These are phyloP conservation scores for Epichloe uncinata DNA, from an alignment of 2,329 filamentous ascomycete genomes.

Conservation along the genomic window DNA sequence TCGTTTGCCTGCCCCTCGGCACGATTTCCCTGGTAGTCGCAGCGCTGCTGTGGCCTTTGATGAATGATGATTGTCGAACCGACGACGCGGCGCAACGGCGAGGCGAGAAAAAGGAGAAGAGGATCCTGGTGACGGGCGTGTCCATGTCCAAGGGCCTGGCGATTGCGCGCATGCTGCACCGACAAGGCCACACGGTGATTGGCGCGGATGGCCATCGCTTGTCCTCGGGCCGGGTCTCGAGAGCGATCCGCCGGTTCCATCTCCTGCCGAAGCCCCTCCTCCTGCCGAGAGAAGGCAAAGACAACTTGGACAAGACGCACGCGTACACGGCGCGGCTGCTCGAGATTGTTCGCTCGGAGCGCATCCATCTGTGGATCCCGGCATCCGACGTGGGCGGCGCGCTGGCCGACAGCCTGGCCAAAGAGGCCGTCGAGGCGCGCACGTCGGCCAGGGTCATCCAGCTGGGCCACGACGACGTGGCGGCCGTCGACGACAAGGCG, in stretches of 20 bases:
- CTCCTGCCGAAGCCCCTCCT: slow-evolving; percentile 16
- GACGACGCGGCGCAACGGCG: background rate
- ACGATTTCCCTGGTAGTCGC: slow-evolving; percentile 25
- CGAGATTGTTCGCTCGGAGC: slow-evolving; percentile 44
- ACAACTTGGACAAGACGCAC: slow-evolving; percentile 5
- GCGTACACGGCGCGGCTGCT: slow-evolving; percentile 44
- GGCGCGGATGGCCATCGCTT: slow-evolving; percentile 50
- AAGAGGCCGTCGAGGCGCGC: slow-evolving; percentile 43
- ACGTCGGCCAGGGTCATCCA: slow-evolving; percentile 51
- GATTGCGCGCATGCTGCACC: slow-evolving; percentile 51
- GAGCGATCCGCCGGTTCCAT: slow-evolving; percentile 41
- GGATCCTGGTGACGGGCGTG: slow-evolving; percentile 58
- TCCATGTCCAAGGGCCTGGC: slow-evolving; percentile 58
- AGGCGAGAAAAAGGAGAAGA: slow-evolving; percentile 15
- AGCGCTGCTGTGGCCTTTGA: background rate
- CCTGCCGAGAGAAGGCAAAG: too few species aligned
- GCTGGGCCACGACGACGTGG: slow-evolving; percentile 42
- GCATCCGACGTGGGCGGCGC: slow-evolving; percentile 57
- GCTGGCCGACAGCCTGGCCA: slow-evolving; percentile 52
- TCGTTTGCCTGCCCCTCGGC: slow-evolving; percentile 34
- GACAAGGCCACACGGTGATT: slow-evolving; percentile 54
- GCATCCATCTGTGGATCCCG: slow-evolving; percentile 58
- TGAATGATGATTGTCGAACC: slow-evolving; percentile 4
- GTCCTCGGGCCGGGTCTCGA: slow-evolving; percentile 45
- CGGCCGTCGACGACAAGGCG: slow-evolving; percentile 49